These are phyloP conservation scores for Trametopsis cervina DNA, from an alignment of 768 basidiomycete genomes.

Conservation along the genomic window DNA sequence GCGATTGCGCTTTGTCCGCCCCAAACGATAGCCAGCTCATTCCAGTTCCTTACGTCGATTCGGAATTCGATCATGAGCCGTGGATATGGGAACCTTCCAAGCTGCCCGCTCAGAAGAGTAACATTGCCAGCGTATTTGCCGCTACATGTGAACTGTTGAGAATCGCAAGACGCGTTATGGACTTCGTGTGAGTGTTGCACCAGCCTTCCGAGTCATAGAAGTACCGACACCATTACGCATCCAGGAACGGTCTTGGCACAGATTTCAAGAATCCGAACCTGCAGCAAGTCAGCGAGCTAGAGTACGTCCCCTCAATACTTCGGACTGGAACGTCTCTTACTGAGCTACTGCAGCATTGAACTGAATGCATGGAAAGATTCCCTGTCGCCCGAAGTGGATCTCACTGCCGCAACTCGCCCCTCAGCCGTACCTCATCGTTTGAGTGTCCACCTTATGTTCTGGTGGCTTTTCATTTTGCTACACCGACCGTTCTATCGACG, in stretches of 20 bases:
- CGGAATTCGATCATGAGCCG: constrained; percentile 41
- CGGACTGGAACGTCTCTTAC: neutral
- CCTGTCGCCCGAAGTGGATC: constrained; percentile 37
- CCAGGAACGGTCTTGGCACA: constrained; percentile 38
- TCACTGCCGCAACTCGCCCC: constrained; percentile 39
- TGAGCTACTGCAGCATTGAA: constrained; percentile 15
- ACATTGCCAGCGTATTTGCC: constrained; percentile 33
- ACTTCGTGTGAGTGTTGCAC: constrained; percentile 39
- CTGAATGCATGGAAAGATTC: constrained; percentile 32
- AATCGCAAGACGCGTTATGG: constrained; percentile 46
- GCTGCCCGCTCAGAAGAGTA: constrained; percentile 31
- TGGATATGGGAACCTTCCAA: constrained; percentile 38
- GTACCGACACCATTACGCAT: neutral
- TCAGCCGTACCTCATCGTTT: constrained; percentile 47
- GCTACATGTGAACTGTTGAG: constrained; percentile 41
- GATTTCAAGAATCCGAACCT: constrained; percentile 35
- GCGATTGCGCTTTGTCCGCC: constrained; percentile 44
- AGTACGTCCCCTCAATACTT: constrained; percentile 29
- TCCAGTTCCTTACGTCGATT: constrained; percentile 41
- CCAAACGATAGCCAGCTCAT: constrained; percentile 31
- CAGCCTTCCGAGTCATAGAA: neutral
- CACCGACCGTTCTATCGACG: constrained; percentile 42
- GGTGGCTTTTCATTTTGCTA: constrained; percentile 55
- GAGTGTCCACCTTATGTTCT: constrained; percentile 49
- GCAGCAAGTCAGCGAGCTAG: constrained; percentile 45